Conservation (phyloP, 140 eudicot species). For the Oenanthe javanica region DNA sequence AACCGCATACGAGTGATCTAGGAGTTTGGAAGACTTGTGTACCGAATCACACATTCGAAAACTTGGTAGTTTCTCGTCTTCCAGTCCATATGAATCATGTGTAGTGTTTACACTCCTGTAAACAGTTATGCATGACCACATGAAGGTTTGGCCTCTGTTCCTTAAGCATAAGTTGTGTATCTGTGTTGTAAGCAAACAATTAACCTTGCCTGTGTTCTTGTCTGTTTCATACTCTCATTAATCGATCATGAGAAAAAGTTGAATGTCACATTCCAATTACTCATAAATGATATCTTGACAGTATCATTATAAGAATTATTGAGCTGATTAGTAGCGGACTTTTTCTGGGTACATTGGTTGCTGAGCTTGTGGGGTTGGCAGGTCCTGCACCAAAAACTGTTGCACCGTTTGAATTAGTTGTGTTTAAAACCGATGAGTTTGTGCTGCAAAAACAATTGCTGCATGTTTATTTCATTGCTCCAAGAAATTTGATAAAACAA, state of each 20-base stretch:
- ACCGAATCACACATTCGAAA: not conserved
- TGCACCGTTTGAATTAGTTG: constrained; percentile 67
- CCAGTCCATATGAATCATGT: not conserved
- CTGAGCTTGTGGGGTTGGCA: constrained; percentile 34
- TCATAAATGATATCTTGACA: not conserved
- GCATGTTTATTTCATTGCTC: not conserved
- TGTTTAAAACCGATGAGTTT: constrained; percentile 58
- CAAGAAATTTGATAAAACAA: not conserved
- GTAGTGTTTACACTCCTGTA: not conserved
- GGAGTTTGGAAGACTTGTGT: not conserved
- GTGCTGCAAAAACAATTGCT: constrained; percentile 45
- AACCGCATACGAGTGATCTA: not conserved
- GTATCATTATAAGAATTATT: not conserved
- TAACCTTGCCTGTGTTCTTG: not conserved
- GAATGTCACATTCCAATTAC: not conserved
- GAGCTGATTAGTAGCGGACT: not conserved
- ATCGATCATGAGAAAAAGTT: not conserved
- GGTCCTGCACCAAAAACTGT: constrained; percentile 78
- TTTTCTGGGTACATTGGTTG: constrained; percentile 16
- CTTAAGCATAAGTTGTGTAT: not conserved
- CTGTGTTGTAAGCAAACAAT: not conserved
- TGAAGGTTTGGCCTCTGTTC: not conserved
- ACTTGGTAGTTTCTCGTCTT: not conserved
- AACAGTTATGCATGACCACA: not conserved
- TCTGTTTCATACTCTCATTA: not conserved